Evolutionary conservation across 169 alveolate species (phyloP).

Genomic region (Eimeria brunetti): DNA sequence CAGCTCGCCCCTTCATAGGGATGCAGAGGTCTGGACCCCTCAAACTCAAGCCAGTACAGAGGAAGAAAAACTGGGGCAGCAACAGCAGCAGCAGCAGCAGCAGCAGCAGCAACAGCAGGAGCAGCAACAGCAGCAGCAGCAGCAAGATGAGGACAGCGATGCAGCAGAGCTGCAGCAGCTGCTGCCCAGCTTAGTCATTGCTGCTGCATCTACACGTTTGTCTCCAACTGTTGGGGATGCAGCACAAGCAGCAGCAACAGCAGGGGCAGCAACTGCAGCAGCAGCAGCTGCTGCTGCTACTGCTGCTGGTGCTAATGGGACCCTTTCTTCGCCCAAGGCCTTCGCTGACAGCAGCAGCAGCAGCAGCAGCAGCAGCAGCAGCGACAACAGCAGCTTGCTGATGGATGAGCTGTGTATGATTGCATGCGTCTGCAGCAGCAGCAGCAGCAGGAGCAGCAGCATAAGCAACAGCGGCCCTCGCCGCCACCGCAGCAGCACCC

Average conservation of each 20-base stretch:
- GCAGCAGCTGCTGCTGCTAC: background rate
- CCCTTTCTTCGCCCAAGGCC: background rate
- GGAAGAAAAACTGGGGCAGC: background rate
- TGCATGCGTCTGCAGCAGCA: background rate
- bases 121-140: constrained; percentile 40
- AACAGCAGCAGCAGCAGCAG: background rate
- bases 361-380: constrained; percentile 10
- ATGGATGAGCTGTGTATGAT: background rate
- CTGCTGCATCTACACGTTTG: background rate
- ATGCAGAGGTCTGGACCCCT: background rate
- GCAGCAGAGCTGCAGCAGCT: constrained; percentile 25
- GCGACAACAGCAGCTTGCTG: background rate
- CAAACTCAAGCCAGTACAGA: constrained; percentile 1
- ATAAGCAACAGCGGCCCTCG: background rate
- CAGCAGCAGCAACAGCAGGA: too few relatives aligned
- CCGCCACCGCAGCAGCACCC: background rate
- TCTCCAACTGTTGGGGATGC: too few relatives aligned
- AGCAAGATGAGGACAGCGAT: background rate
- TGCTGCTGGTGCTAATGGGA: background rate
- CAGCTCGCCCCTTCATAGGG: background rate
- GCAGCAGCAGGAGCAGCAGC: constrained; percentile 20
- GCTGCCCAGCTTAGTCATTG: background rate
- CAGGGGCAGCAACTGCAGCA: too few relatives aligned
- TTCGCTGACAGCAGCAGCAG: background rate
- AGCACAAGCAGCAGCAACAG: too few relatives aligned